These are phyloP conservation scores for Boletus smithii DNA, from an alignment of 1,284 basidiomycete species.

Conservation along the genomic window DNA sequence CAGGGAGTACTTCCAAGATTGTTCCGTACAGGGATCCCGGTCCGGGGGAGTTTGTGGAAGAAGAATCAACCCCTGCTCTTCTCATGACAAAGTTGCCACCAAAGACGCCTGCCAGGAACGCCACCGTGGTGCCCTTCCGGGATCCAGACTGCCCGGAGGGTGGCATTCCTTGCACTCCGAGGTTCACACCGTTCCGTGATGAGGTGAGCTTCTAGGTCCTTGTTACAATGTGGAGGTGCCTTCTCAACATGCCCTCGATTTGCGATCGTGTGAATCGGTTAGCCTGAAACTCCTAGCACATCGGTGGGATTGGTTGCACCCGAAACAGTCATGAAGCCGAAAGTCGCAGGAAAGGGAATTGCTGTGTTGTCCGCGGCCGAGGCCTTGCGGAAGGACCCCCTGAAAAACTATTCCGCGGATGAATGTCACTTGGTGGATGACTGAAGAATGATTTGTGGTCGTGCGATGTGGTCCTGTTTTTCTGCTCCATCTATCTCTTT, in stretches of 20 bases:
- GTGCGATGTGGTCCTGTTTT: background rate
- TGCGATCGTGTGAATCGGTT: constrained; percentile 13
- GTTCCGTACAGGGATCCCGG: constrained; percentile 54
- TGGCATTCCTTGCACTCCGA: constrained; percentile 45
- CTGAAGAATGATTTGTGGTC: constrained; percentile 13
- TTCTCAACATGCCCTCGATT: constrained; percentile 5
- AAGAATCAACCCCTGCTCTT: constrained; percentile 26
- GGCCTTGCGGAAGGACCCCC: constrained; percentile 68
- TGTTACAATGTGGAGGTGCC: constrained; percentile 2
- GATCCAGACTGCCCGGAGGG: constrained; percentile 32
- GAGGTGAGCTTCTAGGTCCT: constrained; percentile 44
- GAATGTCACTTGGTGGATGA: constrained; percentile 21
- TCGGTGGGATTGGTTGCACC: constrained; percentile 29
- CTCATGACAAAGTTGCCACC: constrained; percentile 29
- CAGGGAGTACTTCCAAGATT: constrained; percentile 42
- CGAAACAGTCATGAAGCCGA: constrained; percentile 62
- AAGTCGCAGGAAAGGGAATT: constrained; percentile 41
- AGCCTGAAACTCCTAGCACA: constrained; percentile 30
- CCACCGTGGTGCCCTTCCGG: constrained; percentile 38
- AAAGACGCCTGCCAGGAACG: constrained; percentile 31
- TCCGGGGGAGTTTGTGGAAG: constrained; percentile 18
- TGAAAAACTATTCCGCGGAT: constrained; percentile 64
- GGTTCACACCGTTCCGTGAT: constrained; percentile 66
- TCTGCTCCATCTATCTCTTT: constrained; percentile 14
- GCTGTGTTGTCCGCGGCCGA: constrained; percentile 60